Evolutionary conservation across 2,329 filamentous ascomycete genomes (phyloP), one percentile per base, ranked within the genome.

Genomic region (Beauveria medogensis): DNA sequence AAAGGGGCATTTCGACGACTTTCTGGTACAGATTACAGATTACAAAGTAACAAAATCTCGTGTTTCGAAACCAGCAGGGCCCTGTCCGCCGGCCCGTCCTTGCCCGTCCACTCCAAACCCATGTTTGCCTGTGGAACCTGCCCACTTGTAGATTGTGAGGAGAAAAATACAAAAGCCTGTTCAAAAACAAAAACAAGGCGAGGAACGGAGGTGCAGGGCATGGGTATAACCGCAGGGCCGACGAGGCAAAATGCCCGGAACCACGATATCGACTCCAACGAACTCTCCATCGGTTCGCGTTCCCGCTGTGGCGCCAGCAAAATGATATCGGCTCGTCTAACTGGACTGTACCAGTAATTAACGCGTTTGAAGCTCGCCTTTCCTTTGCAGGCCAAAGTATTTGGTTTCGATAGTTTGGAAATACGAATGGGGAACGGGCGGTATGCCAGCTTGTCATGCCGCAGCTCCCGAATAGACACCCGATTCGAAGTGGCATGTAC

Each of bases 1-100:
- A 55, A 55, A 46, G 53, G 53, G 40, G 53, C 22, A 28, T 18
- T 47, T 26, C 12, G 28, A n/a, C 20, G 14, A 14, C 30, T 34
- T 12, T 14, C 30, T 12, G 3, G 10, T 6, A 37, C 12, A 37
- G 5, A 37, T 37, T 37, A 37, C 34, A 37, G 12, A 37, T 37
- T 37, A 37, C 34, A 37, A 37, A 16, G 34, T 37, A 37, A 37
- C 34, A 44, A 9, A 55, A 57, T 26, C 54, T 57, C 54, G 54
- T 56, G 54, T 56, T 56, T 56, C 54, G 28, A 57, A 57, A 57
- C 24, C n/a, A 30, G 24, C 54, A 57, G 37, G 54, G 54, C 20
- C 8, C 8, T 3, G n/a, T 22, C 18, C 22, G 34, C 34, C 34
- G 14, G 34, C 14, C 34, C 34, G 12, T 37, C 34, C 34, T 16